These are phyloP conservation scores for Fragaria ananassa DNA, from an alignment of 306 rosid species.

Conservation along the genomic window DNA sequence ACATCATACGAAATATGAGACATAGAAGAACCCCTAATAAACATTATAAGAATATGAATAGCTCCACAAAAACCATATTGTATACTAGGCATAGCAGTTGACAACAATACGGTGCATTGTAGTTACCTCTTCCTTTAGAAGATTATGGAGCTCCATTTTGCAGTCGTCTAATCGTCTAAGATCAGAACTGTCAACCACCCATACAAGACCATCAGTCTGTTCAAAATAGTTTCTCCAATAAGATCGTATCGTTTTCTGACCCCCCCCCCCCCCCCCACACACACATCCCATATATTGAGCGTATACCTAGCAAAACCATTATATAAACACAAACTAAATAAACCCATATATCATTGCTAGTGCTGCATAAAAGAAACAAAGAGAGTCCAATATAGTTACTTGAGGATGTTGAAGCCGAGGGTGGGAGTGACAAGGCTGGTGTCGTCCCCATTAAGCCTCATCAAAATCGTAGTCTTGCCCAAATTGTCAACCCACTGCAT, in stretches of 20 bases:
- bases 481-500: too few relatives aligned
- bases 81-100: neutral
- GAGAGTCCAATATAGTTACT: too few relatives aligned
- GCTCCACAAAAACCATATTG: neutral
- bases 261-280: too few relatives aligned
- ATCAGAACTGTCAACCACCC: slow-evolving; percentile 94
- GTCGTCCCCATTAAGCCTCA: too few relatives aligned
- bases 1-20: neutral
- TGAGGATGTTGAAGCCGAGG: too few relatives aligned
- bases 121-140: slow-evolving; percentile 83
- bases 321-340: neutral
- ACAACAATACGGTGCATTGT: neutral
- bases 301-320: slow-evolving; percentile 49
- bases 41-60: neutral
- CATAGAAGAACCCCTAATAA: neutral
- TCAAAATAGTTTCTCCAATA: slow-evolving; percentile 93
- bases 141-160: slow-evolving; percentile 77
- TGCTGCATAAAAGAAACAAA: too few relatives aligned
- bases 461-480: too few relatives aligned
- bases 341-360: too few relatives aligned
- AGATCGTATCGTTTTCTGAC: slow-evolving; percentile 85
- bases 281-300: slow-evolving; percentile 89
- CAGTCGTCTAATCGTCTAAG: slow-evolving; percentile 86
- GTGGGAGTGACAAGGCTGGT: too few relatives aligned
- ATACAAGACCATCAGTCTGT: slow-evolving; percentile 86